A percentile compares a stretch with the other conserved stretches of the same genome.
Evolutionary conservation across 1,284 basidiomycete genomes (phyloP).

Genomic region (Anthracocystis panici-leucophaei): DNA sequence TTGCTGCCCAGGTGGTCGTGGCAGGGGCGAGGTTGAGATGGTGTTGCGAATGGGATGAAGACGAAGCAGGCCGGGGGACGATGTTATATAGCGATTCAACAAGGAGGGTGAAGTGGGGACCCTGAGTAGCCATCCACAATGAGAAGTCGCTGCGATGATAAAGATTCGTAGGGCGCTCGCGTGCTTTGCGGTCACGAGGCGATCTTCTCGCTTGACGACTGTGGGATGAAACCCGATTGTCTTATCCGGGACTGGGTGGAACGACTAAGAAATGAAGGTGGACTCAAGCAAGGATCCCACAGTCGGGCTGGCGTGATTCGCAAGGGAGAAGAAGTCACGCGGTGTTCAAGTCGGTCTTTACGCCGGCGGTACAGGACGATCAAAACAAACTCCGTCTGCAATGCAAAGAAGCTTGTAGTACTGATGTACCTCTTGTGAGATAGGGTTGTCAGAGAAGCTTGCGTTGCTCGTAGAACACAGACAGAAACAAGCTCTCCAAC

Average conservation of each 20-base stretch:
- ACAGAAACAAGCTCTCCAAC: no score
- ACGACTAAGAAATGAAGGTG: neutral
- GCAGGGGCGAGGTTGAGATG: neutral
- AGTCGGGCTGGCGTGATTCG: no score
- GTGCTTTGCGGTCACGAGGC: conserved; percentile 26
- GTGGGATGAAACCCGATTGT: conserved; percentile 9
- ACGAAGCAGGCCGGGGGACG: neutral
- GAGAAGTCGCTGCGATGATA: neutral
- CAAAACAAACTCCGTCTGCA: conserved; percentile 5
- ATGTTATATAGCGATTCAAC: neutral
- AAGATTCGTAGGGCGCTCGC: conserved; percentile 9
- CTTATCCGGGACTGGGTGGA: conserved; percentile 2
- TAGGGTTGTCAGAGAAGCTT: no score
- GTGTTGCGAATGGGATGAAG: neutral
- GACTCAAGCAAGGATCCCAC: neutral
- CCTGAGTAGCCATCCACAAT: conserved; percentile 2
- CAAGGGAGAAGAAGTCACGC: neutral
- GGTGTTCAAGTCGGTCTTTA: conserved; percentile 5
- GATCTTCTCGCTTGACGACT: conserved; percentile 12
- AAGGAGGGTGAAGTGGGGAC: neutral
- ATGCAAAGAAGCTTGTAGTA: neutral
- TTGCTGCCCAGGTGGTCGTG: neutral
- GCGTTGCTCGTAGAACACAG: no score
- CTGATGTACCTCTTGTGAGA: no score
- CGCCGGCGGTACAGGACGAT: conserved; percentile 7